Evolutionary conservation across 2,329 filamentous ascomycete genomes (phyloP), one percentile per base, ranked within the genome.

Genomic region (Coleophoma cylindrospora): DNA sequence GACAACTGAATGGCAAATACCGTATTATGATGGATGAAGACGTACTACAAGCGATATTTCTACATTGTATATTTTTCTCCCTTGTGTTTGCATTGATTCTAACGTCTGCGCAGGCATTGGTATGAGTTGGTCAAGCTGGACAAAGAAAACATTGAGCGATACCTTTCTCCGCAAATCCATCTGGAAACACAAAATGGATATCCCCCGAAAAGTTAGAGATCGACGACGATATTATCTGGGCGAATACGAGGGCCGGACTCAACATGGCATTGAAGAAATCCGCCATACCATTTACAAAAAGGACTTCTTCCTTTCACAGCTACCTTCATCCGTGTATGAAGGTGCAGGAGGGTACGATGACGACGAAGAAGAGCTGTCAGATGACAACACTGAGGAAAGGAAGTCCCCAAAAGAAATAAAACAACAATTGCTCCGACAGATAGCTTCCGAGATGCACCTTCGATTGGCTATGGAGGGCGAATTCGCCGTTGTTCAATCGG

Each of bases 11-110:
- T 56, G 76, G 77, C 2, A 78, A 79, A 55, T 83, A 83, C 57
- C 70, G 78, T 2, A 73, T 81, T 21, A 79, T 73, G 60, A 79
- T 80, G 71, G 75, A 81, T 48, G 76, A 79, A 55, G 79, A 83
- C 51, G 66, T 79, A 22, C 68, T 79, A 9, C 74, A 80, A 52
- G 72, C 74, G 1, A 69, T 81, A 12, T 66, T 81, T 14, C 59
- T 79, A 3, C 74, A 80, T 34, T 76, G 36, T 38, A 38, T n/a
- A 13, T 38, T 17, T n/a, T 7, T n/a, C 36, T 19, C 36, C 15
- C 15, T 38, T 12, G 14, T 14, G 3, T n/a, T 38, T 17, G 27
- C 6, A 3, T 27, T 27, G 9, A 27, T 27, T 27, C 15, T 38
- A 38, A 38, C 36, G 11, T 38, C 7, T 38, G 3, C 27, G 3